A percentile compares a stretch with the other conserved stretches of the same genome.
These are phyloP conservation scores for Penicillium sp. DNA, from an alignment of 2,329 filamentous ascomycete genomes.

Conservation along the genomic window DNA sequence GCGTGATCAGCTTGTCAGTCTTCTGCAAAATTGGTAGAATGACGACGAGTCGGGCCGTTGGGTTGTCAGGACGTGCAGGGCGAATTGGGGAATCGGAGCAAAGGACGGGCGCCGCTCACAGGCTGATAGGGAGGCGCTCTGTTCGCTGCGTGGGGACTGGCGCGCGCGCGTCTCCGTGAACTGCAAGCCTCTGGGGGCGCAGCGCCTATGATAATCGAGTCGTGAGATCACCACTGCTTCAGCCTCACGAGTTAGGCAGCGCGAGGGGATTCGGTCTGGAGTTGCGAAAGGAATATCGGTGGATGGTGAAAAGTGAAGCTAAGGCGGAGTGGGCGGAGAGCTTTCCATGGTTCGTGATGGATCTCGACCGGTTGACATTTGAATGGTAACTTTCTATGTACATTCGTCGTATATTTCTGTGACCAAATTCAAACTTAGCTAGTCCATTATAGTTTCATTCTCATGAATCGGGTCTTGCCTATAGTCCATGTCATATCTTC, in stretches of 20 bases:
- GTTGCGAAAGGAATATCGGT: constrained; percentile 1
- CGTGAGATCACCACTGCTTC: constrained; percentile 18
- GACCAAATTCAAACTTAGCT: no score
- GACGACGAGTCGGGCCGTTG: constrained; percentile 18
- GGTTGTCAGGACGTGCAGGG: constrained; percentile 19
- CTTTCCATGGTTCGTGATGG: constrained; percentile 28
- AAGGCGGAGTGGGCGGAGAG: constrained; percentile 20
- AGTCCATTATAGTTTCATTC: no score
- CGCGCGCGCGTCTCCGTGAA: constrained; percentile 12
- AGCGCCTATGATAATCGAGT: constrained; percentile 13
- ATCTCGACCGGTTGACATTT: constrained; percentile 10
- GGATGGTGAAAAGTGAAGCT: constrained; percentile 9
- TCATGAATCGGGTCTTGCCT: no score
- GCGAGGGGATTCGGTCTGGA: constrained; percentile 9
- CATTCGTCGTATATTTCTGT: no score
- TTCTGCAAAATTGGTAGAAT: constrained; percentile 5
- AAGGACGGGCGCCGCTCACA: constrained; percentile 13
- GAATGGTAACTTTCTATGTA: no score
- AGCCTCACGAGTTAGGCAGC: constrained; percentile 41
- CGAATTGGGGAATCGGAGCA: constrained; percentile 11
- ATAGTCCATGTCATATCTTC: no score
- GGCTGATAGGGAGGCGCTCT: constrained; percentile 15
- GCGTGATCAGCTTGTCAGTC: constrained; percentile 13
- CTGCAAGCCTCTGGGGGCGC: constrained; percentile 10
- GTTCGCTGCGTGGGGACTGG: constrained; percentile 7